Conservation (phyloP, 768 basidiomycete species). For the Leccinum truebloodii region DNA sequence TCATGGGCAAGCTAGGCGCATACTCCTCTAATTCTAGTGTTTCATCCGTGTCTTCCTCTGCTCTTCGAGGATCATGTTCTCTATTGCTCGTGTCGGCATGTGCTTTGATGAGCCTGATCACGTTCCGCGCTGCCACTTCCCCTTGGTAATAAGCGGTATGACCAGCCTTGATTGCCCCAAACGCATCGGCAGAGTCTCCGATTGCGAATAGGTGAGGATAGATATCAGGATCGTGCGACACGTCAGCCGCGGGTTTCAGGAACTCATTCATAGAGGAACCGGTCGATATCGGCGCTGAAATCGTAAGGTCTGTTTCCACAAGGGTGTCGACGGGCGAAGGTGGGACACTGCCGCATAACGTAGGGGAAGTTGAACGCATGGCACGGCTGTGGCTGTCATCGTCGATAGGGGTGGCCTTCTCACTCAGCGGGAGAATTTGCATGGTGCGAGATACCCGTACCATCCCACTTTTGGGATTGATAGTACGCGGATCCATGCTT, state of each 20-base stretch:
- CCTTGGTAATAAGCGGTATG: conserved; percentile 56
- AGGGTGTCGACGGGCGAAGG: conserved; percentile 17
- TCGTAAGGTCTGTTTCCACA: neutral
- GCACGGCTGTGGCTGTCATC: neutral
- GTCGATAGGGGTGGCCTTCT: neutral
- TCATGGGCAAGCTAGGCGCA: conserved; percentile 47
- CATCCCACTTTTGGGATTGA: conserved; percentile 41
- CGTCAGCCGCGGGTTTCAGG: conserved; percentile 7
- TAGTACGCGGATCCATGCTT: conserved; percentile 41
- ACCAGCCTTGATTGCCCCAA: conserved; percentile 62
- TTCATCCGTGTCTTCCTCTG: neutral
- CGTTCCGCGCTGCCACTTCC: conserved; percentile 54
- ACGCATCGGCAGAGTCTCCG: conserved; percentile 65
- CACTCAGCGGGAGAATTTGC: conserved; percentile 41
- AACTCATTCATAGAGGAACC: neutral
- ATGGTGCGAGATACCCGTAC: conserved; percentile 51
- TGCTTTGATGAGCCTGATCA: conserved; percentile 44
- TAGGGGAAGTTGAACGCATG: conserved; percentile 5
- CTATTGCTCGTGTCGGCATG: neutral
- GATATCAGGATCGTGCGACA: conserved; percentile 19
- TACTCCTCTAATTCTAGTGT: conserved; percentile 42
- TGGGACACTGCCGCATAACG: conserved; percentile 7
- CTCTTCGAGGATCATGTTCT: neutral
- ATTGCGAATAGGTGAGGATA: conserved; percentile 61
- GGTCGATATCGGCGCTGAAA: neutral